Evolutionary conservation across 1,139 yeast species (phyloP).

Genomic region (Hanseniaspora gamundiae): DNA sequence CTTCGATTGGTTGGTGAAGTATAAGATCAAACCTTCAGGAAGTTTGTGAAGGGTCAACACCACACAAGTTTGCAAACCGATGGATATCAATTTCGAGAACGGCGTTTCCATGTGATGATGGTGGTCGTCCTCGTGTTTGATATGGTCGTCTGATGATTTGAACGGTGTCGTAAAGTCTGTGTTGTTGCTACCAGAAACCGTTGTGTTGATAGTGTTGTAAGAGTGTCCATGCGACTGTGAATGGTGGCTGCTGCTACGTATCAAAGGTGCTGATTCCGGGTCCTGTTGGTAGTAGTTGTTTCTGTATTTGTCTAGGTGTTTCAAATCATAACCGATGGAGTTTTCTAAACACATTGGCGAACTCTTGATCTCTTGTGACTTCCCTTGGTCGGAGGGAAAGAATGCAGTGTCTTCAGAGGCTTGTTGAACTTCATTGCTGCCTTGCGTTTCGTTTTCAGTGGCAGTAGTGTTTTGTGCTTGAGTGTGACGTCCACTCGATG

Average conservation of each 20-base stretch:
- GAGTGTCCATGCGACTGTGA: too few species aligned
- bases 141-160: conserved; percentile 2
- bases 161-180: background rate
- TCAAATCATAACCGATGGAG: conserved; percentile 25
- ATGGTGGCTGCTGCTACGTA: background rate
- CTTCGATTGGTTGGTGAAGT: conserved; percentile 29
- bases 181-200: too few species aligned
- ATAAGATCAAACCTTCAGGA: conserved; percentile 91
- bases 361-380: background rate
- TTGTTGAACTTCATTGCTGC: too few species aligned
- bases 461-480: background rate
- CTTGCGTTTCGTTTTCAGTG: background rate
- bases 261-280: background rate
- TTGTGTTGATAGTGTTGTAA: too few species aligned
- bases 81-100: conserved; percentile 60
- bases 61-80: conserved; percentile 80
- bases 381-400: too few species aligned
- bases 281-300: conserved; percentile 11
- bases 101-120: conserved; percentile 79
- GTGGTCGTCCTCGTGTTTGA: conserved; percentile 29
- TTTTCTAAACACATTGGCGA: conserved; percentile 21
- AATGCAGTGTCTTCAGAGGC: too few species aligned
- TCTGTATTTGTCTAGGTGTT: conserved; percentile 23
- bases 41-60: conserved; percentile 84
- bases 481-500: background rate